Conservation (phyloP, 2,329 filamentous ascomycete species). For the Xylariaceae sp. region DNA sequence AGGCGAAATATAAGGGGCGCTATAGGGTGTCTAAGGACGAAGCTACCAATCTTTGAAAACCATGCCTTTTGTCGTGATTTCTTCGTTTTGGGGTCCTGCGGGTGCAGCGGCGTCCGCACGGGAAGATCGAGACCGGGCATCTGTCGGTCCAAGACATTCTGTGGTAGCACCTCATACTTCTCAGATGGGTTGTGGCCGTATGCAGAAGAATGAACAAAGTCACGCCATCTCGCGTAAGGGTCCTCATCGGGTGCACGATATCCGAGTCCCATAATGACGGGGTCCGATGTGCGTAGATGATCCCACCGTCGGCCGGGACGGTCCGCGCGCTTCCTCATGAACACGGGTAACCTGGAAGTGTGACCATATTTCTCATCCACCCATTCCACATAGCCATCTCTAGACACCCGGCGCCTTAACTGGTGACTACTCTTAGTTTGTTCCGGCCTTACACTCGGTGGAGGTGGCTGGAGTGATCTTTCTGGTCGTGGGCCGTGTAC, state of each 20-base stretch:
- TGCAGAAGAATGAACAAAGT: constrained; percentile 52
- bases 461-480: constrained; percentile 20
- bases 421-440: constrained; percentile 25
- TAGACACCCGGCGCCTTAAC: constrained; percentile 32
- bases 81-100: constrained; percentile 36
- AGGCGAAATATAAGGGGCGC: constrained; percentile 82
- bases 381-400: constrained; percentile 35
- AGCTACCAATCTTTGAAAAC: constrained; percentile 60
- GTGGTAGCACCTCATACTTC: constrained; percentile 46
- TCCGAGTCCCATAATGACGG: constrained; percentile 53
- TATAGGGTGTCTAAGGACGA: constrained; percentile 75
- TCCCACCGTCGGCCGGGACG: constrained; percentile 57
- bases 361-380: constrained; percentile 33
- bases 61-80: constrained; percentile 35
- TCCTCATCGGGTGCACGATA: constrained; percentile 41
- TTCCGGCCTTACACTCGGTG: constrained; percentile 25
- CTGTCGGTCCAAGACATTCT: constrained; percentile 37
- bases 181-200: constrained; percentile 49
- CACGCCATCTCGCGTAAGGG: constrained; percentile 47
- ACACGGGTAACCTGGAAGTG: constrained; percentile 42
- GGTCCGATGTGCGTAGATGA: constrained; percentile 56
- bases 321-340: constrained; percentile 45
- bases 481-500: constrained; percentile 22
- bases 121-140: constrained; percentile 39
- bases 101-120: constrained; percentile 38